phyloP scores from a whole-genome alignment of 345 rosid species.

The Arabidopsis suecica region DNA sequence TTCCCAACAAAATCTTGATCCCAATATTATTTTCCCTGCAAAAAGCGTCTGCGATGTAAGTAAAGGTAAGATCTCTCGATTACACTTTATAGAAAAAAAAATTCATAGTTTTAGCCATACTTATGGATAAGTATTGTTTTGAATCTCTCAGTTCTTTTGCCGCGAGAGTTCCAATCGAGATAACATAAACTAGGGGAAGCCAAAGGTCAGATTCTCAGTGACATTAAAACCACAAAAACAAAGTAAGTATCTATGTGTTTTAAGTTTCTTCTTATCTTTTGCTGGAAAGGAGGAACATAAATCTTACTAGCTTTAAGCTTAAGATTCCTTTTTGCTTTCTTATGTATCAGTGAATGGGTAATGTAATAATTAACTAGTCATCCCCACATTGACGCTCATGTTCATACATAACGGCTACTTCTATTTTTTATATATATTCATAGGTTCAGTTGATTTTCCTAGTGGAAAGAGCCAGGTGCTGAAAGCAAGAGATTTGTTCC shows the following conservation, averaged over 20 bases:
- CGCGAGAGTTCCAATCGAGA: constrained; percentile 27
- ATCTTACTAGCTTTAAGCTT: constrained; percentile 23
- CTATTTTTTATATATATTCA: not conserved
- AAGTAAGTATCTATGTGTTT: constrained; percentile 29
- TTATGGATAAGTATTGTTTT: not conserved
- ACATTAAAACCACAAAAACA: constrained; percentile 8
- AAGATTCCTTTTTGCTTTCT: constrained; percentile 31
- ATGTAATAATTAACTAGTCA: constrained; percentile 35
- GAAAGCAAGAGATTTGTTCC: constrained; percentile 43
- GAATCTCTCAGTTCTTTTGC: constrained; percentile 40
- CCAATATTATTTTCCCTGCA: constrained; percentile 54
- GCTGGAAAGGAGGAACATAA: constrained; percentile 27
- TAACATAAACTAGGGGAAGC: constrained; percentile 22
- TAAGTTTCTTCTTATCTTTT: constrained; percentile 14
- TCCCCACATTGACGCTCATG: constrained; percentile 13
- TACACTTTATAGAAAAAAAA: not conserved
- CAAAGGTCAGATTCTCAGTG: constrained; percentile 25
- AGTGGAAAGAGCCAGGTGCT: constrained; percentile 38
- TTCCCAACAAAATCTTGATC: constrained; percentile 60
- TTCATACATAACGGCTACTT: constrained; percentile 44
- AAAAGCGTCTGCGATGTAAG: constrained; percentile 57
- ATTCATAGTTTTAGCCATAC: constrained; percentile 1
- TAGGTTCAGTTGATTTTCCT: constrained; percentile 30
- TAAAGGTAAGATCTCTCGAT: constrained; percentile 57
- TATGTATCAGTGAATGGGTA: constrained; percentile 24